Evolutionary conservation across 148 eudicot species (phyloP).

Genomic region (Rhododendron kiyosumense): DNA sequence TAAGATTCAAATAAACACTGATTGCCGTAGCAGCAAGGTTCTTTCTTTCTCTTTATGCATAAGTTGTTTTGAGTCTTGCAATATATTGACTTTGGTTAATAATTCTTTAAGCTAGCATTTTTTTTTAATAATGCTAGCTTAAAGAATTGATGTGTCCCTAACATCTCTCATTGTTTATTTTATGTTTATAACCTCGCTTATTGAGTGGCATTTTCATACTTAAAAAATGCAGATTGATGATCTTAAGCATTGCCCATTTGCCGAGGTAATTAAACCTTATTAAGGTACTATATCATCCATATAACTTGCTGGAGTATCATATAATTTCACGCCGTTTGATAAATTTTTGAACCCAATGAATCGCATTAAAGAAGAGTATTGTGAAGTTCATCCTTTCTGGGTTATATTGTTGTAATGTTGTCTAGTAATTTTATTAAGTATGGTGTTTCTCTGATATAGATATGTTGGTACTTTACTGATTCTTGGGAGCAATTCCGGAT

Average conservation of each 20-base stretch:
- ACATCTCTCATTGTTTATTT: no score
- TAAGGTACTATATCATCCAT: background rate
- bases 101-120: no score
- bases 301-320: background rate
- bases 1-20: conserved; percentile 78
- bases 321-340: background rate
- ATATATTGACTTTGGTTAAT: background rate
- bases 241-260: conserved; percentile 71
- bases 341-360: background rate
- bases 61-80: background rate
- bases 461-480: conserved; percentile 90
- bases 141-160: no score
- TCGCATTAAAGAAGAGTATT: background rate
- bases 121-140: no score
- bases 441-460: conserved; percentile 29
- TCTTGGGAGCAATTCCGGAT: conserved; percentile 94
- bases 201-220: background rate
- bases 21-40: conserved; percentile 72
- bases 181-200: background rate
- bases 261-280: conserved; percentile 50
- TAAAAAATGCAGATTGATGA: conserved; percentile 65
- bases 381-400: background rate
- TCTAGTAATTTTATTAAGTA: background rate
- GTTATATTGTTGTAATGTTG: background rate
- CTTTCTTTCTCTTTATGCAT: background rate